Evolutionary conservation across 805 yeast genomes (phyloP), one percentile per base, ranked within the genome.

Genomic region (Yamadazyma paraphyllophila): DNA sequence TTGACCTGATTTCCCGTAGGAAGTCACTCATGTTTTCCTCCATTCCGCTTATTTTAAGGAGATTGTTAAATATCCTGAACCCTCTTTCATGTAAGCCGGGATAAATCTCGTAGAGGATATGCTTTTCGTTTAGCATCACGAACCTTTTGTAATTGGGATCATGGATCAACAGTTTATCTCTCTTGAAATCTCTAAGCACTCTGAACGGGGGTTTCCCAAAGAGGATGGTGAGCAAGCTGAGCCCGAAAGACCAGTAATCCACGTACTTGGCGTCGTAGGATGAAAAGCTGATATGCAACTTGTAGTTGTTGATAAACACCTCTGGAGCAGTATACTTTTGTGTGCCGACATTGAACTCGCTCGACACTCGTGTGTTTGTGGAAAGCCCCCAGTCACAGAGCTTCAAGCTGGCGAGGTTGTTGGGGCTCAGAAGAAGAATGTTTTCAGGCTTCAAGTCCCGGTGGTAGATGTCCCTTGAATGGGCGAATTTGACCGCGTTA

Each of bases 401-500:
- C 60, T 84, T 84, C 41, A 83, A 69, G 25, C 74, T 60, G 38
- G 83, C 82, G 42, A 70, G 63, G 24, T 27, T 24, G 14, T 36
- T 31, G 2, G 29, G 15, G 5, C 27, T 20, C 13, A 41, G 33
- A 42, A 84, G 64, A 27, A 84, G 63, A 25, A 84, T 74, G 55
- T 84, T 84, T 62, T 84, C 91, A 1, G 91, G 91, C 61, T 84
- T 84, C 46, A 84, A 74, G 58, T 84, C 91, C 39, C 91, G 69
- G 60, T 84, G 91, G 51, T 78, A 83, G 11, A 84, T 71, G 0
- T 84, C 83, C 35, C 66, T 62, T 3, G 75, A 61, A 57, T 85
- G 92, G 4, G 84, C 71, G 54, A 67, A 79, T 11, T 62, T 54
- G 24, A 85, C 63, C 7, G 84, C 87, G 32, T 66, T 63, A 45